These are phyloP conservation scores for Phlebiopsis flavidoalba DNA, from an alignment of 768 basidiomycete genomes.

Conservation along the genomic window DNA sequence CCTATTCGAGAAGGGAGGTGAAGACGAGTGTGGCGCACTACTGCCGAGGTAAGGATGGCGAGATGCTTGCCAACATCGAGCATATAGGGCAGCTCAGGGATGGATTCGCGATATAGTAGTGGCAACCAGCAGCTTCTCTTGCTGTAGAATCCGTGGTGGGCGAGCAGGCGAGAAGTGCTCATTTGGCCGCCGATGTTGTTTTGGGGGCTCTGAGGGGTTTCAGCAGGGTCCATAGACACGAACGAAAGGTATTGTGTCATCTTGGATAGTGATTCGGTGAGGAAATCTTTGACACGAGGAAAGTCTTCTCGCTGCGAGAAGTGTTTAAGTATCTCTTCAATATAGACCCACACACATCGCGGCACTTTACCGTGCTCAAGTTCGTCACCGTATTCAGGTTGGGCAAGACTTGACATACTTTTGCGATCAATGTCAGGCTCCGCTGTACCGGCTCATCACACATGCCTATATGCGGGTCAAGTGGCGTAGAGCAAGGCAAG, in stretches of 20 bases:
- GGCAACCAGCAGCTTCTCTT: background rate
- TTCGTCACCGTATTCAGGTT: constrained; percentile 55
- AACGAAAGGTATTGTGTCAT: constrained; percentile 79
- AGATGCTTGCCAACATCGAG: constrained; percentile 78
- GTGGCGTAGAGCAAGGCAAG: background rate
- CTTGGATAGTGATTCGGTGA: constrained; percentile 50
- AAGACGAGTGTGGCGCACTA: constrained; percentile 58
- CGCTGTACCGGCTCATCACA: constrained; percentile 63
- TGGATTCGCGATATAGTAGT: constrained; percentile 61
- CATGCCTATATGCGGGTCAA: constrained; percentile 35
- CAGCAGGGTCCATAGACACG: constrained; percentile 41
- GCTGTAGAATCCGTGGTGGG: background rate
- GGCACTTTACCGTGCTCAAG: background rate
- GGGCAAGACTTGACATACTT: constrained; percentile 85
- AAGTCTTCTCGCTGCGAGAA: constrained; percentile 69
- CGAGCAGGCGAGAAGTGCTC: background rate
- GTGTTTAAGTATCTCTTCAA: constrained; percentile 31
- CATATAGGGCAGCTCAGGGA: constrained; percentile 67
- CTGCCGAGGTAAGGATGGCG: constrained; percentile 67
- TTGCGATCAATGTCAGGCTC: constrained; percentile 80
- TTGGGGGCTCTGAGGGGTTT: background rate
- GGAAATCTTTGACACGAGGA: constrained; percentile 74
- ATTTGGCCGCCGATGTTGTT: background rate
- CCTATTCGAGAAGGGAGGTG: constrained; percentile 13
- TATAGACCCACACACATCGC: background rate